Evolutionary conservation across 2,329 filamentous ascomycete genomes (phyloP).

Genomic region (Bipolaris oryzae): DNA sequence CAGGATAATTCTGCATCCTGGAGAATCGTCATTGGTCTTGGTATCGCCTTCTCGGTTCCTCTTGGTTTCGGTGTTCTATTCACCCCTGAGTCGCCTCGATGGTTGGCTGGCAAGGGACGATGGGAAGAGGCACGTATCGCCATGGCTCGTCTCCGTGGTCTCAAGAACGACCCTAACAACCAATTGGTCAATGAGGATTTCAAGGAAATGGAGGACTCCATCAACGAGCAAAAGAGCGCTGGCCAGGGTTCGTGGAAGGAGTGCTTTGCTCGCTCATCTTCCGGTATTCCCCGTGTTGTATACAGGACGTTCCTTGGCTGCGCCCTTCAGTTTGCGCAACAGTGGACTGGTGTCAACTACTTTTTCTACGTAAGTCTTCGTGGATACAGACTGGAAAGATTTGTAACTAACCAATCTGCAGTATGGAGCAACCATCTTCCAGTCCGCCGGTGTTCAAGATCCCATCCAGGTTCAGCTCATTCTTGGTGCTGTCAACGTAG

Average conservation of each 20-base stretch:
- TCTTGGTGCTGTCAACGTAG: slow-evolving; percentile 68
- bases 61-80: slow-evolving; percentile 41
- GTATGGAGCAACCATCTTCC: slow-evolving; percentile 71
- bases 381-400: slow-evolving; percentile 34
- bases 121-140: slow-evolving; percentile 59
- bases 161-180: slow-evolving; percentile 56
- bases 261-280: slow-evolving; percentile 42
- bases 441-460: slow-evolving; percentile 69
- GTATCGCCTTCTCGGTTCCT: slow-evolving; percentile 40
- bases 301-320: slow-evolving; percentile 41
- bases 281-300: slow-evolving; percentile 49
- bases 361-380: slow-evolving; percentile 48
- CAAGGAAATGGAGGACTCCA: slow-evolving; percentile 48
- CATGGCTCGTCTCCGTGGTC: slow-evolving; percentile 60
- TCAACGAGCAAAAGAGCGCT: slow-evolving; percentile 35
- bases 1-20: slow-evolving; percentile 47
- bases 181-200: slow-evolving; percentile 59
- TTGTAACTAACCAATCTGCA: slow-evolving; percentile 33
- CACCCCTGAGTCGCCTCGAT: slow-evolving; percentile 38
- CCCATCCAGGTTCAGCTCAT: slow-evolving; percentile 56
- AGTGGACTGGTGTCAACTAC: slow-evolving; percentile 58
- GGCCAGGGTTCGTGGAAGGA: slow-evolving; percentile 40
- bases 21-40: slow-evolving; percentile 44
- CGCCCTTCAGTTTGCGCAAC: slow-evolving; percentile 41
- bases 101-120: slow-evolving; percentile 57